Evolutionary conservation across 139 green algal species (phyloP).

Genomic region (Coelastrella sp.): DNA sequence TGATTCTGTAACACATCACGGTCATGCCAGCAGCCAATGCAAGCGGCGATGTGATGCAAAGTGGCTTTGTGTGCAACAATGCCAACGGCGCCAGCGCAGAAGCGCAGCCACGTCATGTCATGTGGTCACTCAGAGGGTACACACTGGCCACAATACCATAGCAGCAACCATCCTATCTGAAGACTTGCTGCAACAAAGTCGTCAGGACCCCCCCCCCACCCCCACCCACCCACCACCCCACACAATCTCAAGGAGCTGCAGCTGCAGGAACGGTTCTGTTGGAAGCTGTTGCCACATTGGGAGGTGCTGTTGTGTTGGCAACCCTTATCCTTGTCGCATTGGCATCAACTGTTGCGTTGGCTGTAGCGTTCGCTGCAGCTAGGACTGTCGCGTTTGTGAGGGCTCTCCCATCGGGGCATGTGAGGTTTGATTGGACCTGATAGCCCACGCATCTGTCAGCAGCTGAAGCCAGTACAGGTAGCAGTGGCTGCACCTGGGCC

Average conservation of each 20-base stretch:
- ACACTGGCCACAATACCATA: too few species aligned
- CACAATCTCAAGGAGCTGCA: neutral
- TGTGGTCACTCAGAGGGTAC: too few species aligned
- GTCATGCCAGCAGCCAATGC: too few species aligned
- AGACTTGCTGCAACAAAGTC: too few species aligned
- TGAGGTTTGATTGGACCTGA: neutral
- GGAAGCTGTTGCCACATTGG: neutral
- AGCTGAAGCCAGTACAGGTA: neutral
- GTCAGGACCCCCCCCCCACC: too few species aligned
- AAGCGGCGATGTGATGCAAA: too few species aligned
- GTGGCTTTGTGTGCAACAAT: too few species aligned
- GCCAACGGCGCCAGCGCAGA: too few species aligned
- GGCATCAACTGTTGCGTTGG: neutral
- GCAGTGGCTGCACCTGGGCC: neutral
- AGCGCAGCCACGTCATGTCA: too few species aligned
- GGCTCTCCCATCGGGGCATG: conserved; percentile 16
- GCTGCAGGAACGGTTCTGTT: neutral
- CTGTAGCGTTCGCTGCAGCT: neutral
- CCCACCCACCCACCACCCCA: too few species aligned
- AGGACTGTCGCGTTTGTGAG: neutral
- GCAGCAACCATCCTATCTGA: too few species aligned
- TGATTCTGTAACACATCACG: too few species aligned
- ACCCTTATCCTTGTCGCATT: neutral
- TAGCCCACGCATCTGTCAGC: conserved; percentile 25
- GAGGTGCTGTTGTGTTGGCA: neutral